Conservation (phyloP, 768 basidiomycete species). For the Boletales sp. region DNA sequence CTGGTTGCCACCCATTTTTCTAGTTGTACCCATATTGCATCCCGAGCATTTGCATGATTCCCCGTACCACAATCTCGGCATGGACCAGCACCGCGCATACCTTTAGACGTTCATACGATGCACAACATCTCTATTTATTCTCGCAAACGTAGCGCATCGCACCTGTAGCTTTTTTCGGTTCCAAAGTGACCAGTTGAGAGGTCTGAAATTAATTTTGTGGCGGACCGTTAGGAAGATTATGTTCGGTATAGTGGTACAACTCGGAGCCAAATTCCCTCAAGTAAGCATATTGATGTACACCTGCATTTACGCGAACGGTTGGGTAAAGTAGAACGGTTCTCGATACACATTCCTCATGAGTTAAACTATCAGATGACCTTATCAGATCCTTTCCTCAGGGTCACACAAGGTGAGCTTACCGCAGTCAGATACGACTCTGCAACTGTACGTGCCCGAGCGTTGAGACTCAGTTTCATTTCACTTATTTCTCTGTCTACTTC, state of each 20-base stretch:
- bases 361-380: constrained; percentile 17
- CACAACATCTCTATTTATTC: constrained; percentile 18
- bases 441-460: constrained; percentile 93
- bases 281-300: constrained; percentile 15
- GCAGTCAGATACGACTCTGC: constrained; percentile 94
- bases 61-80: constrained; percentile 21
- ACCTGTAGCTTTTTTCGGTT: constrained; percentile 14
- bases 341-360: constrained; percentile 14
- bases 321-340: constrained; percentile 9
- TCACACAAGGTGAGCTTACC: constrained; percentile 44
- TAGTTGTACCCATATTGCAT: constrained; percentile 20
- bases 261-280: constrained; percentile 4
- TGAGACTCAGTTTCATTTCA: constrained; percentile 97
- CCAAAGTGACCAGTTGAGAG: constrained; percentile 3
- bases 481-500: constrained; percentile 99
- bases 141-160: constrained; percentile 19
- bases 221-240: not conserved
- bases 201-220: constrained; percentile 5
- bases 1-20: constrained; percentile 3
- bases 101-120: constrained; percentile 16
- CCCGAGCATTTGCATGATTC: constrained; percentile 21
- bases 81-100: constrained; percentile 24
- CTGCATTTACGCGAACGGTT: constrained; percentile 14
- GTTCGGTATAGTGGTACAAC: constrained; percentile 16
- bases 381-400: constrained; percentile 2